Evolutionary conservation across 306 rosid species (phyloP).

Genomic region (Trifolium fragiferum): DNA sequence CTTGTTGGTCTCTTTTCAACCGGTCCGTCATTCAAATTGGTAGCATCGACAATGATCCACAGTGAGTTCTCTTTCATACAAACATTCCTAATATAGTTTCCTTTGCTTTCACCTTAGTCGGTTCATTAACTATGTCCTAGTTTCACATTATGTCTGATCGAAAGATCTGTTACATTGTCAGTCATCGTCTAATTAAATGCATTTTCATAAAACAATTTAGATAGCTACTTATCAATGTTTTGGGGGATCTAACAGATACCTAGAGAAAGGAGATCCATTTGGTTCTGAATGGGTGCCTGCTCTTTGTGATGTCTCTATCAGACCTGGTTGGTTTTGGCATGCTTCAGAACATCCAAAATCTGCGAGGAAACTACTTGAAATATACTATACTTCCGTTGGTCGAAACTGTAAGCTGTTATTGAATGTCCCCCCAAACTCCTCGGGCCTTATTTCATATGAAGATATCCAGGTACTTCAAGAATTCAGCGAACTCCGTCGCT

Average conservation of each 20-base stretch:
- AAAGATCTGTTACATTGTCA: conserved; percentile 7
- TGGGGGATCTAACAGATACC: conserved; percentile 61
- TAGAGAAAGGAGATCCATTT: conserved; percentile 63
- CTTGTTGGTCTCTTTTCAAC: conserved; percentile 91
- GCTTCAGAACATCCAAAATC: conserved; percentile 78
- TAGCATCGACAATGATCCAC: conserved; percentile 35
- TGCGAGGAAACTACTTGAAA: conserved; percentile 73
- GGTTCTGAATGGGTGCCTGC: conserved; percentile 90
- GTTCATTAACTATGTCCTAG: neutral
- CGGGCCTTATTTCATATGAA: conserved; percentile 85
- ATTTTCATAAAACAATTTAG: conserved; percentile 21
- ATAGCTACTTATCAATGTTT: conserved; percentile 28
- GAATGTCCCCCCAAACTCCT: conserved; percentile 89
- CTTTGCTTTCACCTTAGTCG: conserved; percentile 2
- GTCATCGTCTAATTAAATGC: conserved; percentile 8
- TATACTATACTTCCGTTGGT: conserved; percentile 83
- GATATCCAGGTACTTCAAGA: conserved; percentile 83
- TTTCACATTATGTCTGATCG: conserved; percentile 28
- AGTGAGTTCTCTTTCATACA: conserved; percentile 63
- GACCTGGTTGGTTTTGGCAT: conserved; percentile 98
- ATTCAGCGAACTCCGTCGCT: conserved; percentile 63
- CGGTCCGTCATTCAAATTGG: conserved; percentile 58
- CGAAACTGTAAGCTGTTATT: conserved; percentile 78
- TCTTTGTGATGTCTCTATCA: conserved; percentile 85
- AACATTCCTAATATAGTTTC: neutral